phyloP scores from a whole-genome alignment of 805 yeast genomes.

The Wickerhamomyces chaumierensis region DNA sequence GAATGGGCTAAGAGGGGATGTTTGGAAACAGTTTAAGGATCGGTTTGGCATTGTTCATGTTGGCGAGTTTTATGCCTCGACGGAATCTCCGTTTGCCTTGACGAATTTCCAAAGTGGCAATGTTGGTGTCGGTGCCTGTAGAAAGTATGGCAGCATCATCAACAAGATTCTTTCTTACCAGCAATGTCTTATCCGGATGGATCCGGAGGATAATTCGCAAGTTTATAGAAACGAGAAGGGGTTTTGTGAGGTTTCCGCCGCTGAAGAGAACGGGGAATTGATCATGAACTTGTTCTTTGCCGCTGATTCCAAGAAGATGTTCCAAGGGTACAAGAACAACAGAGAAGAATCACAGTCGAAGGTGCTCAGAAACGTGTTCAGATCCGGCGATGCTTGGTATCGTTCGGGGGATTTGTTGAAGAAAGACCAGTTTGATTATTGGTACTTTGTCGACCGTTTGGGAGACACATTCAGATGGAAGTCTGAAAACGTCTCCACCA shows the following conservation, averaged over 20 bases:
- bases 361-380: conserved; percentile 60
- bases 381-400: conserved; percentile 84
- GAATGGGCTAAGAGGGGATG: conserved; percentile 81
- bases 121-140: conserved; percentile 79
- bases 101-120: conserved; percentile 72
- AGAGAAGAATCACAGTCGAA: conserved; percentile 70
- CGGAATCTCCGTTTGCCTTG: conserved; percentile 85
- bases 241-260: conserved; percentile 38
- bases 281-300: conserved; percentile 62
- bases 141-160: conserved; percentile 60
- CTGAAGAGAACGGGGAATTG: conserved; percentile 78
- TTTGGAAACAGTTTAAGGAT: conserved; percentile 72
- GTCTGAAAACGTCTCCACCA: conserved; percentile 87
- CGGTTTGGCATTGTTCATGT: conserved; percentile 65
- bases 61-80: conserved; percentile 90
- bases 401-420: conserved; percentile 78
- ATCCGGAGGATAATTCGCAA: conserved; percentile 65
- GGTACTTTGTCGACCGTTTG: conserved; percentile 81
- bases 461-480: conserved; percentile 98
- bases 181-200: conserved; percentile 61
- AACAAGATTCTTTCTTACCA: conserved; percentile 37
- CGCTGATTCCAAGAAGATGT: conserved; percentile 55
- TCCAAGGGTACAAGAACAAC: conserved; percentile 86
- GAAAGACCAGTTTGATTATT: conserved; percentile 53
- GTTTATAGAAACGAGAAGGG: conserved; percentile 66